A percentile compares a stretch with the other conserved stretches of the same genome.
Evolutionary conservation across 768 basidiomycete species (phyloP).

Genomic region (Lentinula boryana): DNA sequence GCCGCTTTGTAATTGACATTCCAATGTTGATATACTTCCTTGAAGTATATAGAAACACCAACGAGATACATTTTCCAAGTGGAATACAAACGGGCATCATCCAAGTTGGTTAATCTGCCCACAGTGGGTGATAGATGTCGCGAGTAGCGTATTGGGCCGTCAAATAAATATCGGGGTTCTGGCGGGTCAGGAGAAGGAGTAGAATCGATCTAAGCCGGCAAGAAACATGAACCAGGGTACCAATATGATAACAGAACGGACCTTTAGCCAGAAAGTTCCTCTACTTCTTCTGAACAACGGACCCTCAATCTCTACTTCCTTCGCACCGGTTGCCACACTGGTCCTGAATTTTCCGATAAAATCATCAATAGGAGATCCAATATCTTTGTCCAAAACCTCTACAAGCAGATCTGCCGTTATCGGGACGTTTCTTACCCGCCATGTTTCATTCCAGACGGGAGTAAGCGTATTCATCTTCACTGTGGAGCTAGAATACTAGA

Average conservation of each 20-base stretch:
- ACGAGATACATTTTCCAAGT: constrained; percentile 76
- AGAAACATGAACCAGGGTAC: neutral
- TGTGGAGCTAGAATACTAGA: constrained; percentile 43
- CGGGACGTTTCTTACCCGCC: constrained; percentile 73
- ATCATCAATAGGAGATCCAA: constrained; percentile 49
- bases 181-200: constrained; percentile 38
- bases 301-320: constrained; percentile 57
- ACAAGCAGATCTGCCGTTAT: constrained; percentile 49
- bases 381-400: constrained; percentile 63
- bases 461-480: constrained; percentile 49
- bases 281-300: constrained; percentile 39
- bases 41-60: constrained; percentile 54
- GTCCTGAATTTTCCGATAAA: constrained; percentile 60
- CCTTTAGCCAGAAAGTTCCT: constrained; percentile 71
- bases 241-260: constrained; percentile 17
- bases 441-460: constrained; percentile 77
- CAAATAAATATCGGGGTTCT: constrained; percentile 55
- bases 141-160: constrained; percentile 69
- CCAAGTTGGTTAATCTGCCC: constrained; percentile 55
- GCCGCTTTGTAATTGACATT: constrained; percentile 63
- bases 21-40: constrained; percentile 59
- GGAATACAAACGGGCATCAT: constrained; percentile 60
- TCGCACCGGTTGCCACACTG: constrained; percentile 47
- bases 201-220: constrained; percentile 47
- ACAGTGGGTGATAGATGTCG: constrained; percentile 67